These are phyloP conservation scores for Trametes elegans DNA, from an alignment of 768 basidiomycete species.

Conservation along the genomic window DNA sequence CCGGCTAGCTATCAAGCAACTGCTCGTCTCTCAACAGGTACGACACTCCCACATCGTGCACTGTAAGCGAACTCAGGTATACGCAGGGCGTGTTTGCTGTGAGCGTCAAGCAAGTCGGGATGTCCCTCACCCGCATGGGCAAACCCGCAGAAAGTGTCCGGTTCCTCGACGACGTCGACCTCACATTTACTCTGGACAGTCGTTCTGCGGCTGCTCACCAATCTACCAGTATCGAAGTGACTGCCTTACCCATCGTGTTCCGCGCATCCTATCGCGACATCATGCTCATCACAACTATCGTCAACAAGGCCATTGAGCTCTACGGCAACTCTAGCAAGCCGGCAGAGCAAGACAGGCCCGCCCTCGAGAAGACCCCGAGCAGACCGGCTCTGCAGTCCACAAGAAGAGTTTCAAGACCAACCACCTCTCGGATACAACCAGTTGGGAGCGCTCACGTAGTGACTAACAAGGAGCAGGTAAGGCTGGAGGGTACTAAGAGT, in stretches of 20 bases:
- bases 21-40: conserved; percentile 91
- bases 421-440: conserved; percentile 19
- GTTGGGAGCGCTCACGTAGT: conserved; percentile 43
- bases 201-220: conserved; percentile 68
- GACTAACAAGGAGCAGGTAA: conserved; percentile 87
- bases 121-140: conserved; percentile 93
- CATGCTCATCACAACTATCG: conserved; percentile 79
- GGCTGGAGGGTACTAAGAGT: too few relatives aligned
- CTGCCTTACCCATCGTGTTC: conserved; percentile 80
- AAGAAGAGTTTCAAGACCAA: conserved; percentile 10
- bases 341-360: neutral
- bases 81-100: conserved; percentile 76
- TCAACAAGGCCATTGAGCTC: conserved; percentile 84
- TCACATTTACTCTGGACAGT: conserved; percentile 85
- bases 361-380: neutral
- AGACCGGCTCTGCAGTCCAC: conserved; percentile 4
- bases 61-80: neutral
- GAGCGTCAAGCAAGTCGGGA: conserved; percentile 78
- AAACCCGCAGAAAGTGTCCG: conserved; percentile 77
- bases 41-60: conserved; percentile 11
- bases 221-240: conserved; percentile 82
- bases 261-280: conserved; percentile 96
- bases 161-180: conserved; percentile 89
- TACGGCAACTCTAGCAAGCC: conserved; percentile 46
- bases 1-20: conserved; percentile 75